These are phyloP conservation scores for Pisolithus orientalis DNA, from an alignment of 768 basidiomycete species.

Conservation along the genomic window DNA sequence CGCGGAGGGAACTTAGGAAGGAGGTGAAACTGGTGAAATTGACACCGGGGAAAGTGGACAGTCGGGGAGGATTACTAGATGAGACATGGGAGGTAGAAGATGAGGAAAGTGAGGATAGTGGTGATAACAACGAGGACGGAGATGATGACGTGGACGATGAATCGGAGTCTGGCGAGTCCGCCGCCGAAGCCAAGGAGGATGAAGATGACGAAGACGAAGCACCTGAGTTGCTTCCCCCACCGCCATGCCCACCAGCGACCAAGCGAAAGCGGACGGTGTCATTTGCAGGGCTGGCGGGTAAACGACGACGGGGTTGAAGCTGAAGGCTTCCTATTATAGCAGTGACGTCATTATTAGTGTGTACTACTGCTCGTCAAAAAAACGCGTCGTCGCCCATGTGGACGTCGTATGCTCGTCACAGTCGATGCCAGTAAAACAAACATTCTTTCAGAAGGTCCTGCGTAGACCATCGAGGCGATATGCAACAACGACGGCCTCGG, in stretches of 20 bases:
- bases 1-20: conserved; percentile 66
- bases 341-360: not conserved
- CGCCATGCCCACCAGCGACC: conserved; percentile 26
- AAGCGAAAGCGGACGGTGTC: conserved; percentile 45
- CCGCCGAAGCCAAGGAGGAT: conserved; percentile 14
- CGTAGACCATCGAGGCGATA: conserved; percentile 63
- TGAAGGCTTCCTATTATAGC: not conserved
- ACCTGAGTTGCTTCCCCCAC: conserved; percentile 28
- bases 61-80: conserved; percentile 36
- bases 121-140: conserved; percentile 26
- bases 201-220: conserved; percentile 35
- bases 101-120: conserved; percentile 25
- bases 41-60: conserved; percentile 32
- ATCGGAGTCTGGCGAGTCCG: conserved; percentile 10
- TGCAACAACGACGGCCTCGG: conserved; percentile 18
- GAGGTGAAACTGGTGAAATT: conserved; percentile 56
- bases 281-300: conserved; percentile 31
- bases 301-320: conserved; percentile 4
- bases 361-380: not conserved
- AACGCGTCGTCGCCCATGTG: not conserved
- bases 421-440: conserved; percentile 44
- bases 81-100: conserved; percentile 29
- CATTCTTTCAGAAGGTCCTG: conserved; percentile 54
- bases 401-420: not conserved
- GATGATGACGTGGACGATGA: conserved; percentile 35